These are phyloP conservation scores for Pseudocercospora macadamiae DNA, from an alignment of 2,329 filamentous ascomycete genomes.

Conservation along the genomic window DNA sequence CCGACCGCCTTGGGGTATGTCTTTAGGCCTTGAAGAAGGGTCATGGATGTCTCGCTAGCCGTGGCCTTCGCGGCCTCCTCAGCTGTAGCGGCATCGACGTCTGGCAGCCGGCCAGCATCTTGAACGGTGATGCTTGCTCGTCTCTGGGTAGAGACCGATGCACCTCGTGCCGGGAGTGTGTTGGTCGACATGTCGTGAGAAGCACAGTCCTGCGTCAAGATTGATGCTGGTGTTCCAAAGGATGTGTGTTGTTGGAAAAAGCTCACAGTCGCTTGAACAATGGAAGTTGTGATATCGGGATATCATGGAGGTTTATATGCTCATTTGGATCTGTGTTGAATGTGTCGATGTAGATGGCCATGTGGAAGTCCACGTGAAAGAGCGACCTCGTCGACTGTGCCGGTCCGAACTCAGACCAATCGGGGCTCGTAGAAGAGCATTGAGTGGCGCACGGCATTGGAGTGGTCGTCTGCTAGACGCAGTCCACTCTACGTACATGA, in stretches of 20 bases:
- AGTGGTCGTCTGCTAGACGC: constrained; percentile 5
- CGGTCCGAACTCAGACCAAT: constrained; percentile 7
- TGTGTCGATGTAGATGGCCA: neutral
- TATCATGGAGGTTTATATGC: constrained; percentile 5
- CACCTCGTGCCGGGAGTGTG: neutral
- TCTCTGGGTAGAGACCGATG: constrained; percentile 6
- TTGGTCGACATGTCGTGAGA: constrained; percentile 4
- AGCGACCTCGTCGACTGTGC: neutral
- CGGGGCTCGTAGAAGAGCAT: constrained; percentile 3
- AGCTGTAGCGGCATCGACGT: constrained; percentile 22
- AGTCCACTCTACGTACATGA: neutral
- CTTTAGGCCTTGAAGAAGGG: constrained; percentile 37
- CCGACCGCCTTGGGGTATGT: constrained; percentile 41
- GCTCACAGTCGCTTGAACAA: neutral
- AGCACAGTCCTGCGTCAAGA: neutral
- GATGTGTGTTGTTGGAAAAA: neutral
- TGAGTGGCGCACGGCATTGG: neutral
- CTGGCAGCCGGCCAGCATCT: constrained; percentile 15
- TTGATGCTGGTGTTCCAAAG: constrained; percentile 6
- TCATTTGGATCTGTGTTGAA: neutral
- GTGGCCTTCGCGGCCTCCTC: constrained; percentile 35
- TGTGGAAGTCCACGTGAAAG: neutral
- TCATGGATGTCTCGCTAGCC: constrained; percentile 41
- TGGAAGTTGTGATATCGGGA: neutral
- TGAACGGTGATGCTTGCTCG: constrained; percentile 18